Evolutionary conservation across 2,329 filamentous ascomycete genomes (phyloP), one percentile per base, ranked within the genome.

Genomic region (Tolypocladium nubicola): DNA sequence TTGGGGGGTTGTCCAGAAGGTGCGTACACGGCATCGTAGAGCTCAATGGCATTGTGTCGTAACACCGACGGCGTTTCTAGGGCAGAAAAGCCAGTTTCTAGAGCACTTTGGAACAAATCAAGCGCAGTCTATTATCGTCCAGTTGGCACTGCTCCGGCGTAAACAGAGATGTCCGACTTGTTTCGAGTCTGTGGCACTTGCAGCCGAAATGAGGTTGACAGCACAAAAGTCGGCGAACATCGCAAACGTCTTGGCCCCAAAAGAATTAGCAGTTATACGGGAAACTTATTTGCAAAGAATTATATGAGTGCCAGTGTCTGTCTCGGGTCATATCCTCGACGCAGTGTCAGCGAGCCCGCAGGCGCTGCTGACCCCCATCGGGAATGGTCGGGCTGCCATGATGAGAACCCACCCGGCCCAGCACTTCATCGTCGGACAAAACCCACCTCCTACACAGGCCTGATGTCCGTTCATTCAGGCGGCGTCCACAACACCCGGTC

Each of bases 401-500:
- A 14, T 26, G 37, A 54, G 39, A 54, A 41, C 52, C 52, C 52
- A 54, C 52, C 38, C 35, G 37, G 14, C 47, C 13, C 16, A 4
- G 14, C 47, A 19, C 23, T 49, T 30, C 5, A 52, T 19, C 16
- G 30, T 35, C 52, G 52, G 52, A 11, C 52, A 54, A 54, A 54
- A 54, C 52, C 43, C 61, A 62, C 21, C 61, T 61, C 56, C 58
- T 62, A 38, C 10, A 9, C 14, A n/a, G 1, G 47, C 19, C 14
- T 8, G 4, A 37, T 30, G 2, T 19, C 47, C 47, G 13, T 50
- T 30, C 8, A 13, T 33, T 14, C 30, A 30, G 19, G 30, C 47
- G 37, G 13, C 21, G 19, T 21, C 30, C 47, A 14, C 47, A 3
- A 13, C 47, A 16, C 19, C 11, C 47, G 9, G 19, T 52, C 47